Evolutionary conservation across 192 early-diverging fungal genomes (phyloP).

Genomic region (Glomus cerebriforme): DNA sequence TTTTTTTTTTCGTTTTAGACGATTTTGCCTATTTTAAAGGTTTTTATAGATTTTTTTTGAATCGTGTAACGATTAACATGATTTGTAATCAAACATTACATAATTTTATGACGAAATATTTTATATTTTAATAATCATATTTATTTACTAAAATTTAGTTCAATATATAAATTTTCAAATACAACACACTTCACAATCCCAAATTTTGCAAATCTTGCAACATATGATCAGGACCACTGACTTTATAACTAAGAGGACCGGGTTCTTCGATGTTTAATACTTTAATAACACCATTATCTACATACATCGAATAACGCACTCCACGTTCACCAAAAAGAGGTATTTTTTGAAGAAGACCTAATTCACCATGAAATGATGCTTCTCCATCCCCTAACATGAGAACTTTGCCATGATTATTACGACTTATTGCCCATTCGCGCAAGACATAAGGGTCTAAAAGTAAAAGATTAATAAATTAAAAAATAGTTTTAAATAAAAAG

Average conservation of each 20-base stretch:
- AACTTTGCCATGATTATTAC: background rate
- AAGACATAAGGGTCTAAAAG: conserved; percentile 33
- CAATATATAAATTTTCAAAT: too few relatives aligned
- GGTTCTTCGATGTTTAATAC: conserved; percentile 34
- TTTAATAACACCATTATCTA: conserved; percentile 30
- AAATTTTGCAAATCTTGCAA: conserved; percentile 21
- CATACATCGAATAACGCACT: conserved; percentile 29
- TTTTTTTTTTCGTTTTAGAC: too few relatives aligned
- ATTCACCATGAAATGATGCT: background rate
- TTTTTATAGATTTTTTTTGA: too few relatives aligned
- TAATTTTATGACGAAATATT: too few relatives aligned
- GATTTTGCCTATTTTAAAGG: too few relatives aligned
- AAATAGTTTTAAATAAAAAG: background rate
- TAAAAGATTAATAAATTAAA: background rate
- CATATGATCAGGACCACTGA: conserved; percentile 11
- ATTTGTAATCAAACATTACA: too few relatives aligned
- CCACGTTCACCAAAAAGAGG: conserved; percentile 29
- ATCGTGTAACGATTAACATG: too few relatives aligned
- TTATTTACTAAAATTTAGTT: too few relatives aligned
- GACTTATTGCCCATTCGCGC: conserved; percentile 22
- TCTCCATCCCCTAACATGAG: conserved; percentile 31
- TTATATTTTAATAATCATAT: too few relatives aligned
- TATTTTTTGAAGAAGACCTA: conserved; percentile 17
- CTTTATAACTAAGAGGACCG: conserved; percentile 18
- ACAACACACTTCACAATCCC: background rate